A percentile compares a stretch with the other conserved stretches of the same genome.
These are phyloP conservation scores for Sporothrix globosa DNA, from an alignment of 2,329 filamentous ascomycete species.

Conservation along the genomic window DNA sequence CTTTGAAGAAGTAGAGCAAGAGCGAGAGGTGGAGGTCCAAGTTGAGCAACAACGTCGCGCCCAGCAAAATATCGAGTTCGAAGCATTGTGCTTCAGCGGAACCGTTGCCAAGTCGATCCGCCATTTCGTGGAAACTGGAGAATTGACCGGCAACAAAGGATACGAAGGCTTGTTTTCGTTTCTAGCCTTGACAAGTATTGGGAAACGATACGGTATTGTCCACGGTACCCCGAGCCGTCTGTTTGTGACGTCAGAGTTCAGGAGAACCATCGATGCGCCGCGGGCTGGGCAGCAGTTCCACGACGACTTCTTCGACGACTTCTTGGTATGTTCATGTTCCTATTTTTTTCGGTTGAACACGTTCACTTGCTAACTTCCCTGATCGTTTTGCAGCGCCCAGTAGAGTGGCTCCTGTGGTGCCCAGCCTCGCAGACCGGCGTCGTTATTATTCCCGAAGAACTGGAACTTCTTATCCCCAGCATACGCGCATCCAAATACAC, in stretches of 20 bases:
- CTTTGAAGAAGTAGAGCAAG: slow-evolving; percentile 63
- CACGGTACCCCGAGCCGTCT: slow-evolving; percentile 37
- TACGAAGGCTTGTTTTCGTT: slow-evolving; percentile 21
- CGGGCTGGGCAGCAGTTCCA: slow-evolving; percentile 27
- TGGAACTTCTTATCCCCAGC: slow-evolving; percentile 55
- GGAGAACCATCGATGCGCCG: slow-evolving; percentile 47
- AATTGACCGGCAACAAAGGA: not conserved
- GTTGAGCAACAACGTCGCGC: slow-evolving; percentile 56
- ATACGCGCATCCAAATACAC: slow-evolving; percentile 40
- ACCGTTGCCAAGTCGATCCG: slow-evolving; percentile 17
- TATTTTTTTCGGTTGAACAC: not conserved
- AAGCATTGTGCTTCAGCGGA: slow-evolving; percentile 25
- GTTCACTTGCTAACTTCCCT: not conserved
- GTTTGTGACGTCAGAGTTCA: slow-evolving; percentile 53
- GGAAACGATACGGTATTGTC: slow-evolving; percentile 23
- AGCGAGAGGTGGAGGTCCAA: slow-evolving; percentile 62
- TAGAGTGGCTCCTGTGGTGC: slow-evolving; percentile 67
- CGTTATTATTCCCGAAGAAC: slow-evolving; percentile 66
- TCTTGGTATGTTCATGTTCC: slow-evolving; percentile 40
- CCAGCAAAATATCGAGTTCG: not conserved
- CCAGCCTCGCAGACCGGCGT: slow-evolving; percentile 52
- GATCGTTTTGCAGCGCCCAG: slow-evolving; percentile 44
- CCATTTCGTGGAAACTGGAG: slow-evolving; percentile 30
- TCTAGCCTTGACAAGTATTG: slow-evolving; percentile 27
- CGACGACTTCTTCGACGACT: slow-evolving; percentile 47